These are phyloP conservation scores for peach (Prunus persica) DNA, from an alignment of 306 rosid species.

Conservation along the genomic window Prunus_persica_NCBIv2 NC_034010.1:23851001-23851500, in stretches of 20 bases:
- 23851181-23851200: constrained; percentile 65
- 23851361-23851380: too few species aligned
- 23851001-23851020: constrained; percentile 90
- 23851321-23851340: background rate
- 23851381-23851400: too few species aligned
- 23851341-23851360: background rate
- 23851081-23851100: background rate
- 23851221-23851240: constrained; percentile 88
- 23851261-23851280: constrained; percentile 74
- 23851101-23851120: constrained; percentile 1
- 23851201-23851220: constrained; percentile 66
- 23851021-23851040: constrained; percentile 88
- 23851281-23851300: constrained; percentile 76
- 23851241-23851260: constrained; percentile 90
- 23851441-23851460: too few species aligned
- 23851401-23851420: too few species aligned
- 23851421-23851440: too few species aligned
- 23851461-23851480: too few species aligned
- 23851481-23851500: too few species aligned
- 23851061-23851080: constrained; percentile 9
- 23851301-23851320: constrained; percentile 19
- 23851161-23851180: constrained; percentile 80
- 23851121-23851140: background rate
- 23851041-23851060: constrained; percentile 65
- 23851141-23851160: constrained; percentile 51